Percentiles rank a stretch among this genome's conserved stretches.
These are phyloP conservation scores for Verticillium nonalfalfae DNA, from an alignment of 2,329 filamentous ascomycete genomes.

Conservation along the genomic window DNA sequence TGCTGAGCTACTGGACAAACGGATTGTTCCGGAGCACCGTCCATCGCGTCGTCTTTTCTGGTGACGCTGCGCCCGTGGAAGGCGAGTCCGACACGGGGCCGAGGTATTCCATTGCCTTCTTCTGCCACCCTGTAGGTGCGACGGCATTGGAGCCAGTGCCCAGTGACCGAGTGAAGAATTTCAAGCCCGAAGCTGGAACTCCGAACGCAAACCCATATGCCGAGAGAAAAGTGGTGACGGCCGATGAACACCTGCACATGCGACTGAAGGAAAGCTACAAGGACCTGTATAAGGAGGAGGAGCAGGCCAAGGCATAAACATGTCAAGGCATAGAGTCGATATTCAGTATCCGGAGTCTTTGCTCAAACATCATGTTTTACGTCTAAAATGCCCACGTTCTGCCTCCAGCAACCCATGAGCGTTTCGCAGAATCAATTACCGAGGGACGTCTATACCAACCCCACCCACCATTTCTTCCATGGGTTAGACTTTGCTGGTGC, in stretches of 20 bases:
- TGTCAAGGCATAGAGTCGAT: background rate
- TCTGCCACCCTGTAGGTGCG: constrained; percentile 56
- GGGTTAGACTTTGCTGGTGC: constrained; percentile 20
- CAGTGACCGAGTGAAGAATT: constrained; percentile 46
- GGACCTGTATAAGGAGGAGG: constrained; percentile 42
- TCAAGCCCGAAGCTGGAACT: constrained; percentile 23
- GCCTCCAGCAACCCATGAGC: background rate
- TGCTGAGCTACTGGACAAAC: constrained; percentile 82
- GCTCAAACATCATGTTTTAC: background rate
- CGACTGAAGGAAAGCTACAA: constrained; percentile 54
- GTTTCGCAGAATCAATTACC: background rate
- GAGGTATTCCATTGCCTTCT: constrained; percentile 62
- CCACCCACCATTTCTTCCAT: constrained; percentile 37
- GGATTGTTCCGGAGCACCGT: constrained; percentile 82
- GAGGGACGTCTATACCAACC: constrained; percentile 24
- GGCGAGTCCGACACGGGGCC: constrained; percentile 44
- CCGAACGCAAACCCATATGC: constrained; percentile 38
- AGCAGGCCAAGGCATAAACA: constrained; percentile 6
- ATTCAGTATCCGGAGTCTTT: background rate
- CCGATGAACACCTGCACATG: constrained; percentile 57
- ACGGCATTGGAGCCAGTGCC: constrained; percentile 52
- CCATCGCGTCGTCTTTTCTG: constrained; percentile 74
- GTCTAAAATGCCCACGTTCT: background rate
- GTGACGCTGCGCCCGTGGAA: constrained; percentile 14
- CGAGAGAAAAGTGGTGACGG: constrained; percentile 52